These are phyloP conservation scores for Allomyces javanicus DNA, from an alignment of 192 early-diverging fungal species.

Conservation along the genomic window DNA sequence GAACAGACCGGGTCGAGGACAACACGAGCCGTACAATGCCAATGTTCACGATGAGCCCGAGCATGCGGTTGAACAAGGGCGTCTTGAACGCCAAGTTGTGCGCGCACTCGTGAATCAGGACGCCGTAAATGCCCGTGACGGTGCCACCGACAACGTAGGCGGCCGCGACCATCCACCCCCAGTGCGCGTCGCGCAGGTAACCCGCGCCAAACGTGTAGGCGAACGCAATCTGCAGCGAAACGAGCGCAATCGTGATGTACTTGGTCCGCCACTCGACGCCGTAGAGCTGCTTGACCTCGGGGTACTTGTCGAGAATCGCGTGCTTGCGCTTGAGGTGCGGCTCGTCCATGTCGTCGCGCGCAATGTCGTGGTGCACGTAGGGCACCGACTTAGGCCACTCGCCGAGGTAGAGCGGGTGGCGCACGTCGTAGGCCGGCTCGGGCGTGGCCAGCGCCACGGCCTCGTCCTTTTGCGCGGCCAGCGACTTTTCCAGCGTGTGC, in stretches of 20 bases:
- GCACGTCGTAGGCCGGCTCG: constrained; percentile 23
- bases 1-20: constrained; percentile 7
- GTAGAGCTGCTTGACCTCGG: constrained; percentile 70
- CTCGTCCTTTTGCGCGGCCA: constrained; percentile 1
- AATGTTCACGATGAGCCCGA: constrained; percentile 69
- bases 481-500: not conserved
- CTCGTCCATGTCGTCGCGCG: constrained; percentile 76
- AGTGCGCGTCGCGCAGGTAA: constrained; percentile 26
- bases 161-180: constrained; percentile 40
- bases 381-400: constrained; percentile 68
- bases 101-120: constrained; percentile 81
- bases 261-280: constrained; percentile 63
- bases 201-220: constrained; percentile 55
- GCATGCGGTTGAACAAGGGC: constrained; percentile 55
- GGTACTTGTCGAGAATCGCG: constrained; percentile 68
- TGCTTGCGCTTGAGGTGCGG: constrained; percentile 80
- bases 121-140: constrained; percentile 55
- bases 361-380: constrained; percentile 44
- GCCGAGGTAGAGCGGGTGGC: constrained; percentile 60
- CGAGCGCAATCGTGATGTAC: constrained; percentile 43
- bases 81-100: constrained; percentile 63
- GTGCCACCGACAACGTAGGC: constrained; percentile 69
- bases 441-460: not conserved
- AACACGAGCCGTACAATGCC: constrained; percentile 25
- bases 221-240: constrained; percentile 44